Conservation (phyloP, 768 basidiomycete genomes). For the Tricholoma matsutake region DNA sequence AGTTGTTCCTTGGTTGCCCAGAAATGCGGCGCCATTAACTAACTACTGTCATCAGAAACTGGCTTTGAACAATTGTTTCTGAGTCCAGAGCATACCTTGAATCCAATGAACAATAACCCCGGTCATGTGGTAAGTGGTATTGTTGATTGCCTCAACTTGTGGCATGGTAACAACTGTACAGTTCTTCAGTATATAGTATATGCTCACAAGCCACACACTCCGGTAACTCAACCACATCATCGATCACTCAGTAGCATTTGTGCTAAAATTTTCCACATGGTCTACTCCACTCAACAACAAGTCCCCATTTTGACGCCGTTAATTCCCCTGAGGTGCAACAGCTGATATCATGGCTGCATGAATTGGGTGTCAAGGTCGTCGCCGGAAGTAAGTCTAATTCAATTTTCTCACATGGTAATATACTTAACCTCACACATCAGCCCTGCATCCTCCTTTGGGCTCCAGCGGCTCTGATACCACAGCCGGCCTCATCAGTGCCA, state of each 20-base stretch:
- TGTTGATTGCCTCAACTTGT: background rate
- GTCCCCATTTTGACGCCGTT: background rate
- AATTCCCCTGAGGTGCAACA: background rate
- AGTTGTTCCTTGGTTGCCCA: conserved; percentile 1
- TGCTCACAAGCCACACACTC: background rate
- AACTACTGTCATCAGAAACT: background rate
- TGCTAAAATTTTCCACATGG: background rate
- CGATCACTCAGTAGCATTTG: background rate
- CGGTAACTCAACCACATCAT: background rate
- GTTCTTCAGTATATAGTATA: conserved; percentile 1
- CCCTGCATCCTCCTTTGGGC: background rate
- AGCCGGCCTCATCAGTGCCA: background rate
- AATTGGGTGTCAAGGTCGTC: background rate
- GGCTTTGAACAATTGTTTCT: background rate
- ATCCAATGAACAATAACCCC: background rate
- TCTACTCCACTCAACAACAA: background rate
- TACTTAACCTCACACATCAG: background rate
- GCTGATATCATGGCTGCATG: background rate
- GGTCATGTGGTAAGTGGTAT: background rate
- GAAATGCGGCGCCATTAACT: background rate
- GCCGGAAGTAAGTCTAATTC: background rate
- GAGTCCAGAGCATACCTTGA: background rate
- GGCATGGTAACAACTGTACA: background rate
- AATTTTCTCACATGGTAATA: background rate
- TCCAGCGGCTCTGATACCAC: background rate